Base-by-base conservation (phyloP, 2,329 filamentous ascomycete genomes). In the Fusarium piperis region DNA sequence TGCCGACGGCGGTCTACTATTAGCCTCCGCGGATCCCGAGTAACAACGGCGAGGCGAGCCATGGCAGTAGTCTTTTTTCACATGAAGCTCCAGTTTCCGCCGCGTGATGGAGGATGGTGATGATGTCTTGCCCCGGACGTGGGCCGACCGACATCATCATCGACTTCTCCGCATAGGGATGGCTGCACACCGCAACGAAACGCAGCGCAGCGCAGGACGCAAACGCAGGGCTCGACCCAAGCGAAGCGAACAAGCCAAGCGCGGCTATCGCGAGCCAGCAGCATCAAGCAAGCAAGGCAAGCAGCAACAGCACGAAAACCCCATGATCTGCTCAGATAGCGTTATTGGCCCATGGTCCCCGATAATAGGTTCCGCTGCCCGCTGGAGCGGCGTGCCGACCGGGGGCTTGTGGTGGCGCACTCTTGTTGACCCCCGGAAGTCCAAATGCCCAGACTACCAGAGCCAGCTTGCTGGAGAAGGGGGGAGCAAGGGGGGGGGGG, bases 121-220 rank as follows among this genome's bases (percentile, higher is more conserved):
- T 38, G 23, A 60, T 44, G 52, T 33, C 35, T 38, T 44, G 55
- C 38, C 58, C 59, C 53, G 53, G 62, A 57, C 61, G 48, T 75
- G 72, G 65, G 63, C 59, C 68, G 72, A 76, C 41, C 41, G 41
- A 46, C 41, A 15, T n/a, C 64, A 56, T 62, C 67, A 38, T 51
- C 20, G 41, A 28, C 39, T 59, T 66, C 61, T 70, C 68, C 66
- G 39, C 69, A 64, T 46, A 20, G 36, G 33, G 16, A 36, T 57
- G 46, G 46, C 61, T 64, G 65, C 71, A 74, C 71, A 69, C 65
- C 71, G 62, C 72, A 73, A 70, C 56, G 57, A 8, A 16, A 16
- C 39, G 36, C 36, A 39, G 23, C 13, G 16, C 46, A 48, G 23
- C 44, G 11, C 38, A 20, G 38, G 26, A 18, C 28, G 28, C 61